Percentiles rank a stretch among this genome's conserved stretches.
phyloP scores from a whole-genome alignment of 2,329 filamentous ascomycete genomes.

The Bimuria novae-zelandiae region DNA sequence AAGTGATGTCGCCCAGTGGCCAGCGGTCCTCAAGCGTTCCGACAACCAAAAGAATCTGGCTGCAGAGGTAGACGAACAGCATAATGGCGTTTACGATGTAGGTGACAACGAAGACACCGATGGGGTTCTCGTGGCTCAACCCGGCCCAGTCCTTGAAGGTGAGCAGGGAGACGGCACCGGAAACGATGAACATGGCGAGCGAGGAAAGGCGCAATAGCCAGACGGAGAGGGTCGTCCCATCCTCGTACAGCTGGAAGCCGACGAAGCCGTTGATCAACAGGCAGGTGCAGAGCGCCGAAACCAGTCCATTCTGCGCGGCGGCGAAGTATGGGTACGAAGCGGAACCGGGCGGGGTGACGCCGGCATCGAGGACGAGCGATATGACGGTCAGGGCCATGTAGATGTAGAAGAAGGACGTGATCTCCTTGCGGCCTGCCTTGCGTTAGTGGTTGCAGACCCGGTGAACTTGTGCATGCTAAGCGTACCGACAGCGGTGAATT shows the following conservation, averaged over 20 bases:
- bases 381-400: constrained; percentile 89
- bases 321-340: constrained; percentile 88
- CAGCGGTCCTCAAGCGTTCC: constrained; percentile 93
- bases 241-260: constrained; percentile 97
- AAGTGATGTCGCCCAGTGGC: constrained; percentile 89
- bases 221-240: constrained; percentile 88
- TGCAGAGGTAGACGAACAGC: constrained; percentile 80
- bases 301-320: constrained; percentile 81
- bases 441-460: constrained; percentile 19
- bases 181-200: constrained; percentile 79
- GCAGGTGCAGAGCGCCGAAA: constrained; percentile 84
- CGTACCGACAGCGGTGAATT: constrained; percentile 96
- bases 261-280: constrained; percentile 97
- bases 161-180: constrained; percentile 82
- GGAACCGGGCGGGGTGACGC: constrained; percentile 84
- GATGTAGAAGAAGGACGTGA: constrained; percentile 93
- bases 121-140: constrained; percentile 79
- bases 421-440: constrained; percentile 65
- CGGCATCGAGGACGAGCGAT: constrained; percentile 89
- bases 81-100: constrained; percentile 90
- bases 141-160: constrained; percentile 94
- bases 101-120: constrained; percentile 87
- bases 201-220: constrained; percentile 88
- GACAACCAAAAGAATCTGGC: constrained; percentile 86
- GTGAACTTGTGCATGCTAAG: constrained; percentile 12